Conservation (phyloP, 1,284 basidiomycete species). For the Farysia itapuensis region DNA sequence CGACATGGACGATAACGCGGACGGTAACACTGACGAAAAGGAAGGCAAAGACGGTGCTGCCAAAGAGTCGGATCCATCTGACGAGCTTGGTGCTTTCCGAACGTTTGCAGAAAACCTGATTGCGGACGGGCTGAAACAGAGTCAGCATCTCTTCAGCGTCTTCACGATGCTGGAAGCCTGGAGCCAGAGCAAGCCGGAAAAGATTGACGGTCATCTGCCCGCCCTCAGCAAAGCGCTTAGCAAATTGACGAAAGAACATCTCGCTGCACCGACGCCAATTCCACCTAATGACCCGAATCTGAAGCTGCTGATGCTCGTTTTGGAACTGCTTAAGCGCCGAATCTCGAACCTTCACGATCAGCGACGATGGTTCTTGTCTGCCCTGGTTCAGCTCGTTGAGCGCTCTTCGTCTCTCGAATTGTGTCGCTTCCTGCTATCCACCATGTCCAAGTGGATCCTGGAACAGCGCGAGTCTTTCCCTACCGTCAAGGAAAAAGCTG, state of each 20-base stretch:
- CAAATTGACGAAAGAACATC: constrained; percentile 86
- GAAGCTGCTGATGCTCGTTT: constrained; percentile 63
- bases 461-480: constrained; percentile 66
- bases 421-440: constrained; percentile 82
- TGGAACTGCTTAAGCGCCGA: constrained; percentile 64
- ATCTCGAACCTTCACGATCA: constrained; percentile 65
- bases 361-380: constrained; percentile 70
- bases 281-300: constrained; percentile 53
- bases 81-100: constrained; percentile 75
- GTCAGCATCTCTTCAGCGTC: constrained; percentile 74
- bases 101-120: constrained; percentile 75
- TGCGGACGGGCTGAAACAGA: constrained; percentile 77
- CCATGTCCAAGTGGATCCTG: constrained; percentile 85
- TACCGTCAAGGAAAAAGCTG: constrained; percentile 94
- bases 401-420: constrained; percentile 83
- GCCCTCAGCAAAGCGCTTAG: constrained; percentile 81
- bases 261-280: constrained; percentile 63
- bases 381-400: constrained; percentile 80
- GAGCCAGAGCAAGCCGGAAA: constrained; percentile 78
- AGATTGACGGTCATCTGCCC: constrained; percentile 75
- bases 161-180: constrained; percentile 86
- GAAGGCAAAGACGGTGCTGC: constrained; percentile 69
- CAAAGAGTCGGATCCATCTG: constrained; percentile 23
- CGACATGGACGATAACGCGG: constrained; percentile 16
- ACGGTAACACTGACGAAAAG: constrained; percentile 63